Base-by-base conservation (phyloP, 1,284 basidiomycete species). In the Malassezia dermatis region DNA sequence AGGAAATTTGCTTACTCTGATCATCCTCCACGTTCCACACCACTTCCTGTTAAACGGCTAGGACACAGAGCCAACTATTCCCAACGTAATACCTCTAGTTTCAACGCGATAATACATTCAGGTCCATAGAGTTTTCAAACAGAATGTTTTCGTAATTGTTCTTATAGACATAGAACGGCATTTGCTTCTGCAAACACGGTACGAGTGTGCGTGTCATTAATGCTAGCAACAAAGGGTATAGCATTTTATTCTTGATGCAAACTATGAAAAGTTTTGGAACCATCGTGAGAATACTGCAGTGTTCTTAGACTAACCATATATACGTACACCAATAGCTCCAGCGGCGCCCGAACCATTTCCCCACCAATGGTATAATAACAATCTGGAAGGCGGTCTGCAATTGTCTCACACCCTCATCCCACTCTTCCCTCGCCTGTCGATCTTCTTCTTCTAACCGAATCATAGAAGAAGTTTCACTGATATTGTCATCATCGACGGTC, bases 321-420 rank as follows among this genome's bases (percentile, higher is more conserved):
- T 2, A 56, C 54, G 8, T 46, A 56, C 54, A 80, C 83, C 86
- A 87, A 71, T 88, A 82, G 64, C 86, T 87, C 80, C 85, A 87
- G 71, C 81, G 82, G 63, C 89, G 80, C 30, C 89, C 89, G 39
- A 89, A 75, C 82, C 84, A 91, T 74, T 88, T 90, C 43, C 89
- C 89, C 57, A 89, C 75, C 77, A 84, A 86, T 2, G 89, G 89
- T 53, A 93, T 78, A 47, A 91, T 77, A 39, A 91, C 83, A 57
- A 89, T 79, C 39, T 85, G 82, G 53, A 88, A 75, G 26, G 93
- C 81, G 65, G 87, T 81, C 69, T 87, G 83, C 43, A 94, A 80
- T 75, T 94, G 88, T 60, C 82, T 78, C 50, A 93, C 68, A 67
- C 84, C 86, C 75, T 93, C 89, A 67, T 89, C 85, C 89, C 89